Conservation (phyloP, 2,329 filamentous ascomycete species). For the Keithomyces neogunnii region DNA sequence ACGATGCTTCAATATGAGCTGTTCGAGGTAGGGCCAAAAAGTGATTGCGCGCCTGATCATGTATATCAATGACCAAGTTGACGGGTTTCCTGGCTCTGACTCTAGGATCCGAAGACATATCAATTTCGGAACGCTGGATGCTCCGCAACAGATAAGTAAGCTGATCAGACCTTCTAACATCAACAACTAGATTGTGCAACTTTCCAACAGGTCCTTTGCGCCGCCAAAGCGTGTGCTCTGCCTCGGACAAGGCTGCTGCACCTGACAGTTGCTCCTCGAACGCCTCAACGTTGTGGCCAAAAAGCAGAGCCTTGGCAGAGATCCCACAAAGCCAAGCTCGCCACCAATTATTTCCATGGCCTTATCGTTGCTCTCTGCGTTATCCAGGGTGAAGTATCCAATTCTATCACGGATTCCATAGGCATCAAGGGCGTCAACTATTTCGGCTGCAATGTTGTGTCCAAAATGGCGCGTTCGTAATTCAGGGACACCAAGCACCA, state of each 20-base stretch:
- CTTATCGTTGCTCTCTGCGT: conserved; percentile 6
- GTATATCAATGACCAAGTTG: conserved; percentile 10
- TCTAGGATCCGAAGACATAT: conserved; percentile 2
- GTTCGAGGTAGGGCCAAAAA: conserved; percentile 1
- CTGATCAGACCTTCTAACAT: conserved; percentile 1
- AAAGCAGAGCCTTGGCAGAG: neutral
- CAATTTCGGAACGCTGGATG: neutral
- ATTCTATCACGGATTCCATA: neutral
- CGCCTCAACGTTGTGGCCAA: neutral
- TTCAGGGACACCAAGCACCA: neutral
- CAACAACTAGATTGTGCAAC: neutral
- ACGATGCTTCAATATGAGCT: too few species aligned
- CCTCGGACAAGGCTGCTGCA: neutral
- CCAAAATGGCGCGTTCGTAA: conserved; percentile 1
- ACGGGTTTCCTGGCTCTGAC: conserved; percentile 6
- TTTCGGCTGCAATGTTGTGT: conserved; percentile 1
- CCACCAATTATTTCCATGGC: conserved; percentile 3
- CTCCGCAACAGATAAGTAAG: conserved; percentile 6
- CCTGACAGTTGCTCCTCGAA: neutral
- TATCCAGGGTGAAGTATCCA: conserved; percentile 7
- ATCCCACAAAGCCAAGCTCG: conserved; percentile 2
- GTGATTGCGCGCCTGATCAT: conserved; percentile 9
- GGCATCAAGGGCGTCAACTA: neutral
- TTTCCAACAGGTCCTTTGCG: conserved; percentile 3
- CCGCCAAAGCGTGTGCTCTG: conserved; percentile 1